Evolutionary conservation across 805 yeast species (phyloP).

Genomic region (Middelhovenomyces tepae): DNA sequence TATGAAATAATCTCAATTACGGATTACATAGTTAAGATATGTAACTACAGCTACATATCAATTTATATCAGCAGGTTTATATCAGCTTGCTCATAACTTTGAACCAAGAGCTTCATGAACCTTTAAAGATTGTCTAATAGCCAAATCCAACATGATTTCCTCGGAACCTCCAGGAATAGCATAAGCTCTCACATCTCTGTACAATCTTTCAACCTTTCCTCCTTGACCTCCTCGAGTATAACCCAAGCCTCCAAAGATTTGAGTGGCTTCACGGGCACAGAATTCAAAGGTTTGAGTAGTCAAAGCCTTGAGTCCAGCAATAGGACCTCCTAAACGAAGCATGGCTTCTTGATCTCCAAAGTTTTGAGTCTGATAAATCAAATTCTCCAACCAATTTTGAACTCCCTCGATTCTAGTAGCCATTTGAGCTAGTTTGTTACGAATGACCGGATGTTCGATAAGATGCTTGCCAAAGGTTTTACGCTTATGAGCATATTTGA

Average conservation of each 20-base stretch:
- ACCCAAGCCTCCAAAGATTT: slow-evolving; percentile 35
- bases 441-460: slow-evolving; percentile 34
- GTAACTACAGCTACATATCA: too few relatives aligned
- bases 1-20: too few relatives aligned
- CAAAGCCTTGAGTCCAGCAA: slow-evolving; percentile 35
- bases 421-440: slow-evolving; percentile 35
- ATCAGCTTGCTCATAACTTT: slow-evolving; percentile 23
- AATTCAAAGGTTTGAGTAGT: slow-evolving; percentile 33
- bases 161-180: slow-evolving; percentile 39
- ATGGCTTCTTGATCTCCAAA: slow-evolving; percentile 29
- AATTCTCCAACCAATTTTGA: slow-evolving; percentile 31
- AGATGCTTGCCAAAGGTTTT: slow-evolving; percentile 34
- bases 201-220: slow-evolving; percentile 34
- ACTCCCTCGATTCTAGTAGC: slow-evolving; percentile 33
- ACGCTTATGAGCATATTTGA: slow-evolving; percentile 33
- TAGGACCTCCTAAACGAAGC: slow-evolving; percentile 33
- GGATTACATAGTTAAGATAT: too few relatives aligned
- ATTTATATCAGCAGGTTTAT: too few relatives aligned
- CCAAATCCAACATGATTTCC: slow-evolving; percentile 36
- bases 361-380: slow-evolving; percentile 25
- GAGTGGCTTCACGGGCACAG: slow-evolving; percentile 37
- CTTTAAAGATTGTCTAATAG: slow-evolving; percentile 31
- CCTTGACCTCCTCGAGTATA: slow-evolving; percentile 37
- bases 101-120: slow-evolving; percentile 34
- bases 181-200: slow-evolving; percentile 37